Evolutionary conservation across 306 rosid genomes (phyloP).

Genomic region (Biancaea sappan): DNA sequence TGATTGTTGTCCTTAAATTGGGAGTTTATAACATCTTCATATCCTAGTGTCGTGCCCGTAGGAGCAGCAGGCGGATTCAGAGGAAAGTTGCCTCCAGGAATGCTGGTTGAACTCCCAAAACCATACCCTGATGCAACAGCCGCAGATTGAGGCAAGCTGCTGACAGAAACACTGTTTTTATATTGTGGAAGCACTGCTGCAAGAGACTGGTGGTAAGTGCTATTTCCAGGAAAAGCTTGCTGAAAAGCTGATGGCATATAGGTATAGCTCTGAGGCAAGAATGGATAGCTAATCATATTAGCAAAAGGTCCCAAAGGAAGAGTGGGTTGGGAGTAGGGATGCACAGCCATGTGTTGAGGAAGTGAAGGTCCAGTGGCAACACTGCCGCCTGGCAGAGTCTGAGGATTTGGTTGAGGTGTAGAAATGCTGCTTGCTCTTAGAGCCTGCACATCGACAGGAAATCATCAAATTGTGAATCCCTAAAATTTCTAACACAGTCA

Average conservation of each 20-base stretch:
- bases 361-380: slow-evolving; percentile 89
- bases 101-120: slow-evolving; percentile 80
- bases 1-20: slow-evolving; percentile 90
- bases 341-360: slow-evolving; percentile 94
- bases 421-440: slow-evolving; percentile 73
- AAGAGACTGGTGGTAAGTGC: slow-evolving; percentile 91
- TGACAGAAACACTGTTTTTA: slow-evolving; percentile 91
- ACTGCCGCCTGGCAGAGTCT: slow-evolving; percentile 61
- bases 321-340: slow-evolving; percentile 90
- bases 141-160: slow-evolving; percentile 95
- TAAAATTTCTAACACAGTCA: slow-evolving; percentile 15
- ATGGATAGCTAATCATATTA: slow-evolving; percentile 94
- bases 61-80: slow-evolving; percentile 78
- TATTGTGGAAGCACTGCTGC: slow-evolving; percentile 96
- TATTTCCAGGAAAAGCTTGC: slow-evolving; percentile 91
- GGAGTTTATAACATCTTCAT: slow-evolving; percentile 80
- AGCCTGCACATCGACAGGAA: slow-evolving; percentile 54
- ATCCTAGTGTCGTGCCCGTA: slow-evolving; percentile 75
- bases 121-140: slow-evolving; percentile 90
- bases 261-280: slow-evolving; percentile 95
- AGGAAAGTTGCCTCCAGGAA: slow-evolving; percentile 94
- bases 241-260: slow-evolving; percentile 98
- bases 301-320: slow-evolving; percentile 93
- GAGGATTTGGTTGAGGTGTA: slow-evolving; percentile 72
- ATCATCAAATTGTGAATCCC: slow-evolving; percentile 23